Evolutionary conservation across 2,329 filamentous ascomycete species (phyloP).

Genomic region (Diaporthe vexans): DNA sequence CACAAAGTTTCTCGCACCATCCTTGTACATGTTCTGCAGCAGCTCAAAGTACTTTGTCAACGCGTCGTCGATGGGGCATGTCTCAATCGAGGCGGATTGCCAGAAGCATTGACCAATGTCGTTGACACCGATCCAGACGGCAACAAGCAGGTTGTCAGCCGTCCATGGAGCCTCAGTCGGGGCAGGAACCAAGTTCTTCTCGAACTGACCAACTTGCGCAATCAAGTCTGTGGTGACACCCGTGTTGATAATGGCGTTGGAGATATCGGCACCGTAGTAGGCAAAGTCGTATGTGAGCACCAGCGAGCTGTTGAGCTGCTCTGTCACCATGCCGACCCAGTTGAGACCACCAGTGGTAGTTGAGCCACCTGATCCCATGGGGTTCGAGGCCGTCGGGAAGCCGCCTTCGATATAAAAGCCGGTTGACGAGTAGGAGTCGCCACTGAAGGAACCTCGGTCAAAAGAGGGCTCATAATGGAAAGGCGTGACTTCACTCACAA

Average conservation of each 20-base stretch:
- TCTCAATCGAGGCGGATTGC: slow-evolving; percentile 27
- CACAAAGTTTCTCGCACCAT: slow-evolving; percentile 41
- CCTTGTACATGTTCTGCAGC: slow-evolving; percentile 39
- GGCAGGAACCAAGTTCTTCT: slow-evolving; percentile 37
- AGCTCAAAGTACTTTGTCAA: slow-evolving; percentile 39
- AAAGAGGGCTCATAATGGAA: neutral
- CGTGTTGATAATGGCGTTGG: slow-evolving; percentile 41
- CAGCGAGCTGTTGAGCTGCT: slow-evolving; percentile 39
- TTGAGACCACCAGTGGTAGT: slow-evolving; percentile 40
- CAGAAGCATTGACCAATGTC: slow-evolving; percentile 42
- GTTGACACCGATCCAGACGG: slow-evolving; percentile 41
- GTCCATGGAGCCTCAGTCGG: slow-evolving; percentile 38
- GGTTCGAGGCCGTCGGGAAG: slow-evolving; percentile 34
- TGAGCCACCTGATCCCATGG: slow-evolving; percentile 33
- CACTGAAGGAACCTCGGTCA: neutral
- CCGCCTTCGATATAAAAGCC: slow-evolving; percentile 42
- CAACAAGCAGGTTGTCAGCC: slow-evolving; percentile 38
- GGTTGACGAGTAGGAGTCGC: slow-evolving; percentile 41
- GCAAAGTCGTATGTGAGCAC: slow-evolving; percentile 40
- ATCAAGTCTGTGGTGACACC: slow-evolving; percentile 40
- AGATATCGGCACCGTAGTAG: slow-evolving; percentile 40
- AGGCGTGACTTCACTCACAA: slow-evolving; percentile 23
- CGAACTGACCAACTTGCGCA: slow-evolving; percentile 38
- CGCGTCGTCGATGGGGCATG: slow-evolving; percentile 39
- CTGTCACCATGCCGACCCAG: slow-evolving; percentile 41